These are phyloP conservation scores for Microbotryum scabiosae DNA, from an alignment of 1,284 basidiomycete species.

Conservation along the genomic window DNA sequence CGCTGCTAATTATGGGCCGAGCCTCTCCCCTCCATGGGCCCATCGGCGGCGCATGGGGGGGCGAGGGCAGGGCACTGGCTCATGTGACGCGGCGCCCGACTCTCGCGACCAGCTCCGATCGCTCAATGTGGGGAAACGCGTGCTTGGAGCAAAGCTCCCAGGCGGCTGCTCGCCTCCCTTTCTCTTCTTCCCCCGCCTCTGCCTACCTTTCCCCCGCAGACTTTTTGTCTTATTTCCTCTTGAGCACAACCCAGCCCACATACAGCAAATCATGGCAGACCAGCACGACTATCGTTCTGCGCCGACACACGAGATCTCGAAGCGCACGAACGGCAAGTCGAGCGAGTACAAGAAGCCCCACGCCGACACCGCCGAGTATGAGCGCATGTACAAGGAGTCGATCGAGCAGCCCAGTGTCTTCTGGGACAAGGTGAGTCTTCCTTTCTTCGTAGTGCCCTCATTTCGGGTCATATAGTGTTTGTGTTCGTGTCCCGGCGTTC, in stretches of 20 bases:
- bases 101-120: no score
- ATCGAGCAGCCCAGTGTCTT: slow-evolving; percentile 62
- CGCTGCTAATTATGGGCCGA: no score
- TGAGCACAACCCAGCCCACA: background rate
- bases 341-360: slow-evolving; percentile 45
- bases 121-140: no score
- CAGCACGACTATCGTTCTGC: slow-evolving; percentile 13
- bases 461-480: background rate
- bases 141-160: background rate
- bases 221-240: background rate
- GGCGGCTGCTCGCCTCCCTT: background rate
- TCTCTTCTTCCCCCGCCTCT: background rate
- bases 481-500: background rate
- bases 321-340: slow-evolving; percentile 13
- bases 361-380: slow-evolving; percentile 56
- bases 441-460: no score
- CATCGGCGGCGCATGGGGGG: no score
- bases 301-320: slow-evolving; percentile 19
- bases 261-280: background rate
- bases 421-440: slow-evolving; percentile 66
- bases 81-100: no score
- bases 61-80: no score
- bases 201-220: no score
- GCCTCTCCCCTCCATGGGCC: no score
- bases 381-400: slow-evolving; percentile 31